A percentile compares a stretch with the other conserved stretches of the same genome.
Evolutionary conservation across 2,329 filamentous ascomycete species (phyloP).

Genomic region (Trichophyton rubrum): DNA sequence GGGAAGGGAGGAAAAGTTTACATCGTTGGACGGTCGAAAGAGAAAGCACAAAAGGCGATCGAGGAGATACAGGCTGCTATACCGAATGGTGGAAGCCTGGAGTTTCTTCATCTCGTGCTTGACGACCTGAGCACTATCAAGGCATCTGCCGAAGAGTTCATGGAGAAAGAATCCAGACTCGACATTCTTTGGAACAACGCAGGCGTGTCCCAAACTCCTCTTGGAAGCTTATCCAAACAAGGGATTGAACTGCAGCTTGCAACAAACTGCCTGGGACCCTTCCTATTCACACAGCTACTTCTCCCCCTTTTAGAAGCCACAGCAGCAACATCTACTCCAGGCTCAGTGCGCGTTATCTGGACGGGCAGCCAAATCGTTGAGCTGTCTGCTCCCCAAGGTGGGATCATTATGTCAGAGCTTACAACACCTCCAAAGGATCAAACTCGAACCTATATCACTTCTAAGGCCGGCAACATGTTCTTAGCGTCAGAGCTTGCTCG

Average conservation of each 20-base stretch:
- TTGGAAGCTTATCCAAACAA: conserved; percentile 22
- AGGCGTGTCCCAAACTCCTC: conserved; percentile 25
- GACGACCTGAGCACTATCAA: conserved; percentile 31
- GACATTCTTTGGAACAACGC: conserved; percentile 30
- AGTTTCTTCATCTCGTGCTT: conserved; percentile 30
- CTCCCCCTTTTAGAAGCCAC: conserved; percentile 25
- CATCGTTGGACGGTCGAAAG: conserved; percentile 30
- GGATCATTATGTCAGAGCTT: conserved; percentile 21
- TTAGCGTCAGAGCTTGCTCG: conserved; percentile 23
- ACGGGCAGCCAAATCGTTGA: conserved; percentile 12
- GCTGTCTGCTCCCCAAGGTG: conserved; percentile 6
- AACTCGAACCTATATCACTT: conserved; percentile 21
- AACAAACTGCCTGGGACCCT: conserved; percentile 31
- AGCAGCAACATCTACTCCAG: conserved; percentile 14
- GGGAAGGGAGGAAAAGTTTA: conserved; percentile 34
- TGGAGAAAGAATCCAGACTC: conserved; percentile 23
- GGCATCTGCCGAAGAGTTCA: conserved; percentile 25
- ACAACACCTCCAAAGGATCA: conserved; percentile 13
- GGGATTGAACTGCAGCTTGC: conserved; percentile 30
- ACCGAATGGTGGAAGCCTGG: conserved; percentile 18
- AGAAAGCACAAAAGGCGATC: conserved; percentile 31
- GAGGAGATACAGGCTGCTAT: conserved; percentile 22
- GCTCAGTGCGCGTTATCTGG: conserved; percentile 28
- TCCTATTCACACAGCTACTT: conserved; percentile 30
- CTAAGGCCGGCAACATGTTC: conserved; percentile 28